Base-by-base conservation (phyloP, 2,329 filamentous ascomycete genomes). In the Aspergillus niger region DNA sequence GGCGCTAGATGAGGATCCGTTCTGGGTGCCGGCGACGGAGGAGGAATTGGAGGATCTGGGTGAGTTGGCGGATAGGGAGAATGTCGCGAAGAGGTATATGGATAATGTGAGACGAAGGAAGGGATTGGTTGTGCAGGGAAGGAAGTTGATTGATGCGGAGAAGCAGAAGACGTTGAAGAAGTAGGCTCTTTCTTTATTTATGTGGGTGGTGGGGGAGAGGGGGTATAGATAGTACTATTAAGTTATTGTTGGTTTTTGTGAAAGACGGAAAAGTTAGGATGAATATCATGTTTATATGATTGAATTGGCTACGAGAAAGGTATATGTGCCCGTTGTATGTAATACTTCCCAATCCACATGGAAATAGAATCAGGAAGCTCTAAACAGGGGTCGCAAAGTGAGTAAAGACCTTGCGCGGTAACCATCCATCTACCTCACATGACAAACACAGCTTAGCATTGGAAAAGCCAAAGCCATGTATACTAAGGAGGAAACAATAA, bases 11-110 rank as follows among this genome's bases (percentile, higher is more conserved):
- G 90, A 97, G 78, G 95, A 99, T 80, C 95, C 95, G 0, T 96
- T 96, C 80, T 99, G 95, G 95, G 92, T 96, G 50, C 95, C 95
- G 1, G 92, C 92, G 66, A 98, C 94, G 0, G 95, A 98, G 73
- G 95, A 98, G 74, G 92, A 99, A 72, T 79, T 99, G 55, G 95
- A 99, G 82, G 95, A 99, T 81, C 79, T 99, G 62, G 95, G 95
- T 26, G 94, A 98, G 81, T 81, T 94, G 74, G 95, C 91, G 3
- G 95, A 99, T 79, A 86, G 86, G 72, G 95, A 98, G 82, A 98
- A 97, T 78, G 91, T 98, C 54, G 95, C 95, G 24, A 97, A 96
- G 85, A 81, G 91, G 73, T 98, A 98, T 81, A 93, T 99, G 85
- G 95, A 99, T 79, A 82, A 85, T 39, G 94, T 99, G 43, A 83